A percentile compares a stretch with the other conserved stretches of the same genome.
Evolutionary conservation across 371 early-diverging fungal species (phyloP).

Genomic region (Rhizopus sp.): DNA sequence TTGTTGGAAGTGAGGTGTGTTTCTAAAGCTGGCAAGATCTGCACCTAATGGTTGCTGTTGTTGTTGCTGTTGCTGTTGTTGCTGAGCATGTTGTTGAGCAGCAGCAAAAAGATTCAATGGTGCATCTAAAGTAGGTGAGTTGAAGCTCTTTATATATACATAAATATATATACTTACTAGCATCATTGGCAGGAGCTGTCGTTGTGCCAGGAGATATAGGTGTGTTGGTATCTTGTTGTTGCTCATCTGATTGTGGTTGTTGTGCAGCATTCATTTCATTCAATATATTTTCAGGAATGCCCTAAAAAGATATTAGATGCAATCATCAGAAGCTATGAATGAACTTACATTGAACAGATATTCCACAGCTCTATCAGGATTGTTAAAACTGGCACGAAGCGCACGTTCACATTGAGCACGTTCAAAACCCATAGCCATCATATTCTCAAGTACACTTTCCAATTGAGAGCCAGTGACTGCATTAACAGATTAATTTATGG

Average conservation of each 20-base stretch:
- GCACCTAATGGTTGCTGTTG: constrained; percentile 41
- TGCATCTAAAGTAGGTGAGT: constrained; percentile 22
- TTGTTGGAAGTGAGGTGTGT: constrained; percentile 90
- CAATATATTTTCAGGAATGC: constrained; percentile 52
- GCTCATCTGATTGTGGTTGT: constrained; percentile 17
- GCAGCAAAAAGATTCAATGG: constrained; percentile 62
- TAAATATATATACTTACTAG: constrained; percentile 2
- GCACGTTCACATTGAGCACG: constrained; percentile 85
- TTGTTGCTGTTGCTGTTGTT: constrained; percentile 38
- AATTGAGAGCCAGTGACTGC: constrained; percentile 70
- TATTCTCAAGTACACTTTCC: constrained; percentile 79
- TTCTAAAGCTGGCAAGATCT: constrained; percentile 66
- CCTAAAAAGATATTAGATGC: constrained; percentile 26
- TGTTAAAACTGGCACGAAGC: constrained; percentile 96
- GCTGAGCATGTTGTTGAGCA: constrained; percentile 50
- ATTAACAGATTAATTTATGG: background rate
- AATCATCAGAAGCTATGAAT: background rate
- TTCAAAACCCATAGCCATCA: constrained; percentile 96
- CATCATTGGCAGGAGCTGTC: constrained; percentile 23
- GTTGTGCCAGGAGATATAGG: constrained; percentile 36
- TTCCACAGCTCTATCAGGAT: constrained; percentile 96
- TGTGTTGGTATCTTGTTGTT: constrained; percentile 5
- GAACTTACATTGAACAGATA: constrained; percentile 86
- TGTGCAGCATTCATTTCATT: constrained; percentile 28
- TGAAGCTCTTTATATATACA: constrained; percentile 9